A percentile compares a stretch with the other conserved stretches of the same genome.
These are phyloP conservation scores for Nakaseomyces sp. DNA, from an alignment of 1,139 yeast genomes.

Conservation along the genomic window DNA sequence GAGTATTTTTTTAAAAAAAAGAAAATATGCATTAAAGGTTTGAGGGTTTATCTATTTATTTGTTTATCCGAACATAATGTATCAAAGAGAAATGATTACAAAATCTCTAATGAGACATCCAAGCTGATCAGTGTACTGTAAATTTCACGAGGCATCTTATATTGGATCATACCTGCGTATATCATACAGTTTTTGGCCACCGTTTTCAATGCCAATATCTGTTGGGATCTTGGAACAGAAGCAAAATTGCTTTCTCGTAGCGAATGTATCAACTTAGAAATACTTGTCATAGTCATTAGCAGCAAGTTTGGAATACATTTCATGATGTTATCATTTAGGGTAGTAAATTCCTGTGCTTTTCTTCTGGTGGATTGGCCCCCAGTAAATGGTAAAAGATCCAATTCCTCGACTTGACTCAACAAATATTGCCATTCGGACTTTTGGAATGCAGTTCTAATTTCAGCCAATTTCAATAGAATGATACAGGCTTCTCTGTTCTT, in stretches of 20 bases:
- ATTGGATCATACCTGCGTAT: slow-evolving; percentile 92
- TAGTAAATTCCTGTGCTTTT: slow-evolving; percentile 49
- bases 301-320: slow-evolving; percentile 75
- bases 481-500: slow-evolving; percentile 55
- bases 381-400: slow-evolving; percentile 57
- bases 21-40: not conserved
- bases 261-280: slow-evolving; percentile 50
- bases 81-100: not conserved
- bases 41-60: not conserved
- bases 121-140: slow-evolving; percentile 65
- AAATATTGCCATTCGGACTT: slow-evolving; percentile 55
- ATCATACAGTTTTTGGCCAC: slow-evolving; percentile 85
- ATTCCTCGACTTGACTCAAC: slow-evolving; percentile 45
- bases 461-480: slow-evolving; percentile 55
- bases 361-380: slow-evolving; percentile 42
- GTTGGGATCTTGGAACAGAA: slow-evolving; percentile 42
- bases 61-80: too few relatives aligned
- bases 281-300: slow-evolving; percentile 73
- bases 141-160: slow-evolving; percentile 88
- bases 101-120: slow-evolving; percentile 39
- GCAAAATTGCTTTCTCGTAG: slow-evolving; percentile 38
- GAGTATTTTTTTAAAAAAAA: too few relatives aligned
- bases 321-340: slow-evolving; percentile 61
- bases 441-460: slow-evolving; percentile 55
- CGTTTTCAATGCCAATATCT: slow-evolving; percentile 48